Evolutionary conservation across 306 rosid genomes (phyloP).

Genomic region (Geum urbanum): DNA sequence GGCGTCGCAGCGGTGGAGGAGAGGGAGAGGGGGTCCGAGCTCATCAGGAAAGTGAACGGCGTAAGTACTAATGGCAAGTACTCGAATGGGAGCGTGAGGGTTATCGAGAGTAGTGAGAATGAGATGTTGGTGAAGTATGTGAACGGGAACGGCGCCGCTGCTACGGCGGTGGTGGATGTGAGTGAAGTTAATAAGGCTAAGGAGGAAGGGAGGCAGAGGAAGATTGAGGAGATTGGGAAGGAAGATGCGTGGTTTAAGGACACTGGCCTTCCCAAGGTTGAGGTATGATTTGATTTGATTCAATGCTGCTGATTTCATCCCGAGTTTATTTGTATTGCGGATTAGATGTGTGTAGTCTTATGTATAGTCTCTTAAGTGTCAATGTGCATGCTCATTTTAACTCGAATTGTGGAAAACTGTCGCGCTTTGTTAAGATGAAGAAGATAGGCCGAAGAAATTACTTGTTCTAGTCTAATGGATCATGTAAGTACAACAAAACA

Average conservation of each 20-base stretch:
- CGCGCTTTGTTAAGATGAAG: not conserved
- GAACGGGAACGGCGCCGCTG: slow-evolving; percentile 60
- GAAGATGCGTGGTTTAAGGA: slow-evolving; percentile 93
- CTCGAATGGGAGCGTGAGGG: slow-evolving; percentile 38
- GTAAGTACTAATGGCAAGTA: slow-evolving; percentile 26
- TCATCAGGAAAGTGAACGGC: slow-evolving; percentile 47
- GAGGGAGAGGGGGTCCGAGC: slow-evolving; percentile 40
- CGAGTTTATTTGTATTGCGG: not conserved
- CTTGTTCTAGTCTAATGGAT: not conserved
- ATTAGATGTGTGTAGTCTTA: not conserved
- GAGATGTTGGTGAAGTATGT: slow-evolving; percentile 67
- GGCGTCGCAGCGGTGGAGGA: slow-evolving; percentile 16
- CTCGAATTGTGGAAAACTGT: not conserved
- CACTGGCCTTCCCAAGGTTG: slow-evolving; percentile 33
- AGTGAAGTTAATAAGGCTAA: slow-evolving; percentile 28
- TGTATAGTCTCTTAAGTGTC: not conserved
- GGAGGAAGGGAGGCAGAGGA: slow-evolving; percentile 87
- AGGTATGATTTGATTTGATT: slow-evolving; percentile 45
- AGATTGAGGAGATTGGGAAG: slow-evolving; percentile 89
- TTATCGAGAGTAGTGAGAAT: slow-evolving; percentile 40
- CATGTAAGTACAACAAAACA: not conserved
- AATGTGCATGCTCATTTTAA: not conserved
- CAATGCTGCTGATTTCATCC: slow-evolving; percentile 17
- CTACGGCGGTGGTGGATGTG: slow-evolving; percentile 35
- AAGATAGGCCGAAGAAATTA: not conserved